Evolutionary conservation across 2,329 filamentous ascomycete species (phyloP).

Genomic region (Colletotrichum coccodes): DNA sequence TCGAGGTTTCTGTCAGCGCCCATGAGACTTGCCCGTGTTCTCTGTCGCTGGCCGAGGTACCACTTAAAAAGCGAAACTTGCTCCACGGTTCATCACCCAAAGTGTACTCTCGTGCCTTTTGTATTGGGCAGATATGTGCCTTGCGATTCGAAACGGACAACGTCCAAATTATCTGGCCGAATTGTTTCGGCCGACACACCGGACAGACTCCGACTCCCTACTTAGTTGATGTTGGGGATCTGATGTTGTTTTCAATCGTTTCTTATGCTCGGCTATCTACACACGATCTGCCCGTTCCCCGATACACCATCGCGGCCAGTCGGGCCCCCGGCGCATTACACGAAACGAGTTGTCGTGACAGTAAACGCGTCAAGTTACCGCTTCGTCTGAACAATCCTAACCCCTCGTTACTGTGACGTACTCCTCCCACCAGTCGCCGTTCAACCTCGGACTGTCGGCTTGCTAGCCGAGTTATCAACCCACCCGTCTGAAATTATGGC

Average conservation of each 20-base stretch:
- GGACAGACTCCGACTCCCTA: background rate
- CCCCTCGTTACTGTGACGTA: background rate
- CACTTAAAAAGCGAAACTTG: no score
- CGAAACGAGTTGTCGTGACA: background rate
- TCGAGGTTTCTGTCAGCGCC: background rate
- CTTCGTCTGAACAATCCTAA: background rate
- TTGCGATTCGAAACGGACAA: background rate
- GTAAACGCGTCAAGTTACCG: background rate
- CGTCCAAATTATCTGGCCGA: background rate
- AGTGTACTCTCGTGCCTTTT: background rate
- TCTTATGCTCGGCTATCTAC: background rate
- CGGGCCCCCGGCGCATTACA: background rate
- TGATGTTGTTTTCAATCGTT: background rate
- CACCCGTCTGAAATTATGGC: background rate
- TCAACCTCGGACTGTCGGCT: background rate
- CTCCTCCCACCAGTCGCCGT: background rate
- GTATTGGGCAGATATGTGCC: background rate
- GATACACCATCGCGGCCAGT: background rate
- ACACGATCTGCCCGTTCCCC: background rate
- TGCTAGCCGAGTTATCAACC: background rate
- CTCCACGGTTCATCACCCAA: no score
- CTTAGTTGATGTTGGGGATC: background rate
- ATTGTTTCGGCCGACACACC: background rate
- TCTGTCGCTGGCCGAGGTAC: background rate
- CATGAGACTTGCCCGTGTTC: background rate